A percentile compares a stretch with the other conserved stretches of the same genome.
Evolutionary conservation across 2,329 filamentous ascomycete genomes (phyloP).

Genomic region (Pyrenophora tritici-repentis): DNA sequence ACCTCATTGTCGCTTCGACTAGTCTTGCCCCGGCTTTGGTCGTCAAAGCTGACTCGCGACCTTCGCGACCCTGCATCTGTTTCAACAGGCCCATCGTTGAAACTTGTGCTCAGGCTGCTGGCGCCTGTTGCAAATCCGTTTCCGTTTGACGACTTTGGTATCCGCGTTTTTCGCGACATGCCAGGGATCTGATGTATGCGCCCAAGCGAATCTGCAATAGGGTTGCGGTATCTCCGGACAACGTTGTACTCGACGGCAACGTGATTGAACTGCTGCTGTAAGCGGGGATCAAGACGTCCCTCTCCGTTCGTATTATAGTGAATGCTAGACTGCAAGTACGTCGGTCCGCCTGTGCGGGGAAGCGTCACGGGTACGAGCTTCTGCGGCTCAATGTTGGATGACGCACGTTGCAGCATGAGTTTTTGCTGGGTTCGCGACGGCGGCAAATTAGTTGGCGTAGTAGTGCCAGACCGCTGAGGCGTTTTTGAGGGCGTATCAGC

Average conservation of each 20-base stretch:
- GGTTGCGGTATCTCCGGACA: constrained; percentile 72
- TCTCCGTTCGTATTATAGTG: constrained; percentile 44
- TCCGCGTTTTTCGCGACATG: constrained; percentile 34
- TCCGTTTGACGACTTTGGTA: constrained; percentile 24
- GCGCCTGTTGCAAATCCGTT: constrained; percentile 37
- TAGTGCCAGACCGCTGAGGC: constrained; percentile 43
- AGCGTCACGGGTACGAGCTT: constrained; percentile 51
- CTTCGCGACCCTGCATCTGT: constrained; percentile 32
- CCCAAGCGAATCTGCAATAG: constrained; percentile 66
- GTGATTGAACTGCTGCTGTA: constrained; percentile 68
- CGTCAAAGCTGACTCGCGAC: constrained; percentile 39
- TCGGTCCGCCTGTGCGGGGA: constrained; percentile 43
- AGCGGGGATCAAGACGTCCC: constrained; percentile 62
- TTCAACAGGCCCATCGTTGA: constrained; percentile 34
- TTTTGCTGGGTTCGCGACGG: constrained; percentile 74
- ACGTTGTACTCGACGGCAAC: constrained; percentile 76
- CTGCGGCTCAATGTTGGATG: constrained; percentile 70
- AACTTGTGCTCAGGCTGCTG: constrained; percentile 40
- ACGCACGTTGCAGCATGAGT: constrained; percentile 73
- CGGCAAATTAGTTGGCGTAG: constrained; percentile 48
- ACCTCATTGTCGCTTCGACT: constrained; percentile 31
- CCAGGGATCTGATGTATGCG: constrained; percentile 61
- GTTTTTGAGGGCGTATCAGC: constrained; percentile 35
- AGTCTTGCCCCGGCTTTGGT: constrained; percentile 16
- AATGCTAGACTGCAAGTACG: constrained; percentile 42